These are phyloP conservation scores for Elaeagnus macrophylla DNA, from an alignment of 306 rosid species.

Conservation along the genomic window DNA sequence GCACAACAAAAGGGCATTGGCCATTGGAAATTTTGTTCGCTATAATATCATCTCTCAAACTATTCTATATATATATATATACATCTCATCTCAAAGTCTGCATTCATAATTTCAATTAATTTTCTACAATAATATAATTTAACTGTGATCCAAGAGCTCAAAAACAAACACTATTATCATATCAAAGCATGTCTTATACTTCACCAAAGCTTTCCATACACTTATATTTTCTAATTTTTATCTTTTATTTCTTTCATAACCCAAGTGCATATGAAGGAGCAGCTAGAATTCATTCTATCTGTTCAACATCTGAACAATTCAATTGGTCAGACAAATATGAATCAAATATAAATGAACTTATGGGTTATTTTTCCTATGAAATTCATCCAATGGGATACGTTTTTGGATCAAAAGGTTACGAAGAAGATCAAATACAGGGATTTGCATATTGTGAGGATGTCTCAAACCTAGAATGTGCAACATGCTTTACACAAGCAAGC, in stretches of 20 bases:
- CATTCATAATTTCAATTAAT: too few relatives aligned
- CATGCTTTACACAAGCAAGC: conserved; percentile 21
- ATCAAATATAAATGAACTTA: not conserved
- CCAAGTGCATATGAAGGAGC: not conserved
- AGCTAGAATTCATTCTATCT: not conserved
- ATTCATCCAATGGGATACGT: conserved; percentile 29
- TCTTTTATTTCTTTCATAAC: not conserved
- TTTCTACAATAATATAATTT: too few relatives aligned
- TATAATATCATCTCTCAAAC: too few relatives aligned
- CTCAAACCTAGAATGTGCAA: conserved; percentile 25
- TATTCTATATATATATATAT: too few relatives aligned
- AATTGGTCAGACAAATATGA: not conserved
- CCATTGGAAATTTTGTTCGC: too few relatives aligned
- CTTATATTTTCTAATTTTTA: not conserved
- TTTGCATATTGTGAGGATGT: conserved; percentile 34
- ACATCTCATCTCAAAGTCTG: too few relatives aligned
- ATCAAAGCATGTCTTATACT: not conserved
- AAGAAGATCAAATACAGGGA: conserved; percentile 16
- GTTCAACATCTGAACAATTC: conserved; percentile 9
- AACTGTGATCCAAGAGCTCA: too few relatives aligned
- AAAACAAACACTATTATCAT: not conserved
- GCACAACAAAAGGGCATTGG: too few relatives aligned
- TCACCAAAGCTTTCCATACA: not conserved
- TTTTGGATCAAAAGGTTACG: conserved; percentile 4
- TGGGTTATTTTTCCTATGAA: conserved; percentile 7